Evolutionary conservation across 345 rosid species (phyloP), one percentile per base, ranked within the genome.

Genomic region (Eucalyptus albens): DNA sequence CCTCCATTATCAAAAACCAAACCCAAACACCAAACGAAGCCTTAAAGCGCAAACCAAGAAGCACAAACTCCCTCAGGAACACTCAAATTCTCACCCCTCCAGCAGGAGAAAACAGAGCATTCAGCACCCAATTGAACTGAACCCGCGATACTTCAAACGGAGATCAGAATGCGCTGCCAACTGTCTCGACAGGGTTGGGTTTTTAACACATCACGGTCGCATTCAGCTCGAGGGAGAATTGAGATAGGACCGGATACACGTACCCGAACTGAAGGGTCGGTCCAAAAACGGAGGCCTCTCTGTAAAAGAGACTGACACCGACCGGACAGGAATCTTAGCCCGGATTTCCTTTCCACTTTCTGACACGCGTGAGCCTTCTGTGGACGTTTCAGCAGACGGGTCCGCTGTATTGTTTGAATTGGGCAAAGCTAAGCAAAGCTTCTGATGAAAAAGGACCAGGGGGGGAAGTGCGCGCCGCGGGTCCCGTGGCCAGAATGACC

Each of bases 1-100:
- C 96, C 92, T 93, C 95, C 93, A 89, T 92, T 92, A n/a, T 87
- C 77, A 26, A 80, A 56, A 86, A 86, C 22, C 29, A 62, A 53
- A 65, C 42, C 45, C 37, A 47, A 27, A 15, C 87, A 29, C 33
- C 40, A 29, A 45, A 37, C 45, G 40, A 72, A 5, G 59, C 59
- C 87, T 49, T 9, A 27, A 49, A 47, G 50, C 24, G 56, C 37
- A 86, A 14, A 86, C 42, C 83, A 21, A 77, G 27, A 24, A 77
- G 85, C 85, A 6, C 85, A 40, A 40, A 15, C 62, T 50, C 88
- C 45, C 29, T 31, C 47, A 40, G 47, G 24, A 77, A 40, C 85
- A 21, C 85, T 9, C 27, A 77, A 11, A 22, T 10, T 19, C 40
- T 40, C 85, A 77, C 47, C 29, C 42, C 85, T 77, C 85, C 85